Evolutionary conservation across 2,329 filamentous ascomycete genomes (phyloP).

Genomic region (Botrytis fragariae): DNA sequence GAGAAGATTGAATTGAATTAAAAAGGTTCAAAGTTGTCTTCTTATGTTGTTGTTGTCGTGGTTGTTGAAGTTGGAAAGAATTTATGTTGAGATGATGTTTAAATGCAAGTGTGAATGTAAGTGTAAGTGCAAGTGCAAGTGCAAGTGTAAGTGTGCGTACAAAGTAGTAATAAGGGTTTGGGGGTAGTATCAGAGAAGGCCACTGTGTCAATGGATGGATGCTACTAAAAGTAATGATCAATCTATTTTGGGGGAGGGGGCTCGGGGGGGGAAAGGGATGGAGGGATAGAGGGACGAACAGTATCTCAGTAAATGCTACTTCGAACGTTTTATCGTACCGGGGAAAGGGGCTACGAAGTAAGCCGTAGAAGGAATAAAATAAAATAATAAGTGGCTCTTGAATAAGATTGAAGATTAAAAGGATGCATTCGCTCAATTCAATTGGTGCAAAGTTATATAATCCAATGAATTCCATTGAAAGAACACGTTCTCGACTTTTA

Average conservation of each 20-base stretch:
- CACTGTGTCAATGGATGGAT: background rate
- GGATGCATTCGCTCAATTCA: background rate
- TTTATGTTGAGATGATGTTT: background rate
- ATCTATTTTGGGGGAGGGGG: background rate
- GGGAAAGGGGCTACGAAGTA: background rate
- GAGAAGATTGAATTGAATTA: background rate
- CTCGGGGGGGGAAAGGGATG: background rate
- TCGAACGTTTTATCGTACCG: no score
- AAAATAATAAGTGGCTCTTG: background rate
- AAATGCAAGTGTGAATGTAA: background rate
- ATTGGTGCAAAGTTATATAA: background rate
- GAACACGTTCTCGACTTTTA: slow-evolving; percentile 9
- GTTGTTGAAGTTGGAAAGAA: background rate
- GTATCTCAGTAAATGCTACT: no score
- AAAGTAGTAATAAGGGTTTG: background rate
- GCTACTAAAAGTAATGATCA: background rate
- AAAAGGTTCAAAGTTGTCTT: background rate
- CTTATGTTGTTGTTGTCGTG: background rate
- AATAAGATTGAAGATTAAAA: slow-evolving; percentile 2
- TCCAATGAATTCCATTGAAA: background rate
- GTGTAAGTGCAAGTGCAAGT: background rate
- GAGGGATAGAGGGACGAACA: no score
- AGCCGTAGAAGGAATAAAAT: background rate
- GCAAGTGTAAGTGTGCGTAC: background rate
- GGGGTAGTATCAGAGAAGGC: background rate